Conservation (phyloP, 805 yeast genomes). For the Saccharomycopsis sp. region DNA sequence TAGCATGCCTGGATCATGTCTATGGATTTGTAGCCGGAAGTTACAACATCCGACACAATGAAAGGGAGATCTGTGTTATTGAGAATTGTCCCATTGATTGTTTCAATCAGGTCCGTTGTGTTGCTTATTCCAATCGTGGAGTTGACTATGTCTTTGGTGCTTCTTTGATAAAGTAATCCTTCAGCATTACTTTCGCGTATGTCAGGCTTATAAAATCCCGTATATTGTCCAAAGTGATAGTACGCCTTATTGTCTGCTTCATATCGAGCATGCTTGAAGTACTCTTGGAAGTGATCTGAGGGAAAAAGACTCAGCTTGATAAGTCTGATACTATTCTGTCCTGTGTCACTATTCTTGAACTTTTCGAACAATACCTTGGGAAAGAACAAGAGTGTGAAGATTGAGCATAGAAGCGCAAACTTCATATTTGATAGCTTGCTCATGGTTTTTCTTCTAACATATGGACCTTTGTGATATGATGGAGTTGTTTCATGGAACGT, state of each 20-base stretch:
- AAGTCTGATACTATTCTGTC: neutral
- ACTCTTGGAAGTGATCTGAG: neutral
- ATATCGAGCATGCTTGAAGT: neutral
- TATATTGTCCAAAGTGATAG: neutral
- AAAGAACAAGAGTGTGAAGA: neutral
- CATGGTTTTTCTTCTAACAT: neutral
- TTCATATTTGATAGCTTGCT: neutral
- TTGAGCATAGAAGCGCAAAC: neutral
- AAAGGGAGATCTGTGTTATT: neutral
- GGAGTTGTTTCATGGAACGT: no score
- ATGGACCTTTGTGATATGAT: no score
- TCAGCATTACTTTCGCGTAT: neutral
- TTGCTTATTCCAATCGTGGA: neutral
- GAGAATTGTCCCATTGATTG: neutral
- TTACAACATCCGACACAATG: neutral
- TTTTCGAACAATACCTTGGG: neutral
- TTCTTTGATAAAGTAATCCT: neutral
- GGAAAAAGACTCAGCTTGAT: neutral
- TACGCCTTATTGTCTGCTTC: neutral
- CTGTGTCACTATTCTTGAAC: neutral
- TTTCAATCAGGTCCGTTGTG: neutral
- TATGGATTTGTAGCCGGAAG: conserved; percentile 1
- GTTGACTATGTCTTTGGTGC: neutral
- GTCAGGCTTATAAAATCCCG: neutral
- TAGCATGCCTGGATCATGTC: conserved; percentile 20